Evolutionary conservation across 1,139 yeast species (phyloP).

Genomic region (Nakaseomyces nivariensis): DNA sequence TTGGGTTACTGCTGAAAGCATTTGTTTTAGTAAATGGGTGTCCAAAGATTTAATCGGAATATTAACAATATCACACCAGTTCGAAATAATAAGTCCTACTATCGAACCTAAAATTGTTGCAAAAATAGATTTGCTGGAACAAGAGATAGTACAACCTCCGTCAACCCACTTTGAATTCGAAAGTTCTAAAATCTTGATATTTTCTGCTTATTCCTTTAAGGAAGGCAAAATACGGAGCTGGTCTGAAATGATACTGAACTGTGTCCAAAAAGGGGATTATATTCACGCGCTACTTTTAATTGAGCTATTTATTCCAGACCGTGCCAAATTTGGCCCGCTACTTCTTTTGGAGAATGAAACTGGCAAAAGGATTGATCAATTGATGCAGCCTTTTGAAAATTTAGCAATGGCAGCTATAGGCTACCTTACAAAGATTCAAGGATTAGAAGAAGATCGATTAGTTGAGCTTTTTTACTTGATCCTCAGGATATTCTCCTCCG

Average conservation of each 20-base stretch:
- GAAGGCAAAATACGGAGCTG: constrained; percentile 25
- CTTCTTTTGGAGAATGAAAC: constrained; percentile 25
- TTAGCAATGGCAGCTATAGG: constrained; percentile 31
- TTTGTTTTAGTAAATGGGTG: constrained; percentile 55
- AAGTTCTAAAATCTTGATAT: constrained; percentile 14
- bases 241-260: constrained; percentile 24
- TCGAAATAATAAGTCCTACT: constrained; percentile 33
- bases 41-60: constrained; percentile 41
- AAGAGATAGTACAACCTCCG: constrained; percentile 34
- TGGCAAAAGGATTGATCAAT: constrained; percentile 37
- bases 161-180: constrained; percentile 29
- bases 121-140: constrained; percentile 37
- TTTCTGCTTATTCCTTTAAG: constrained; percentile 21
- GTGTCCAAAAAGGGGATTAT: constrained; percentile 30
- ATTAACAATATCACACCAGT: constrained; percentile 40
- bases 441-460: constrained; percentile 7
- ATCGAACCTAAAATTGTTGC: constrained; percentile 31
- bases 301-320: constrained; percentile 37
- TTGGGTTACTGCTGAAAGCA: constrained; percentile 37
- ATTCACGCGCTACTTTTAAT: constrained; percentile 34
- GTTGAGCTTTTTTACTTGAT: constrained; percentile 9
- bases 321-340: constrained; percentile 17
- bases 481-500: constrained; percentile 7
- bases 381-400: constrained; percentile 47
- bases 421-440: constrained; percentile 13